These are phyloP conservation scores for Yamadazyma laniorum DNA, from an alignment of 805 yeast species.

Conservation along the genomic window DNA sequence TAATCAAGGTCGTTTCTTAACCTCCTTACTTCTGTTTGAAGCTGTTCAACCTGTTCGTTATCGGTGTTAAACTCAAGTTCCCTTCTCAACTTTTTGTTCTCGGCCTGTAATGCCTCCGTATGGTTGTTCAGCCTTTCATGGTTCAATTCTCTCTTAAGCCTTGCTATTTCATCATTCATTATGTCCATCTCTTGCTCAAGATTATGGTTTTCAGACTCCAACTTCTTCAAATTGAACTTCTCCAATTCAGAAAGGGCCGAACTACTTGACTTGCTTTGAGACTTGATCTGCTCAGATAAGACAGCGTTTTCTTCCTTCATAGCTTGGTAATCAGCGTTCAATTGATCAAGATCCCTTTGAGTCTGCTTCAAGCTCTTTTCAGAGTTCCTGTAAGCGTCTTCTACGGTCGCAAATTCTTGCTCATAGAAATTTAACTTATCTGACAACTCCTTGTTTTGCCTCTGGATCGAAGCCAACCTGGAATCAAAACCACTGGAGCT, in stretches of 20 bases:
- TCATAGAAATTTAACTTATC: constrained; percentile 29
- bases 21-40: constrained; percentile 9
- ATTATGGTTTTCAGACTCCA: constrained; percentile 22
- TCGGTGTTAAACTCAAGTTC: constrained; percentile 10
- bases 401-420: constrained; percentile 24
- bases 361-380: constrained; percentile 25
- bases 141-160: constrained; percentile 36
- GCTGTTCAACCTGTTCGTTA: constrained; percentile 9
- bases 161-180: constrained; percentile 34
- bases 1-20: constrained; percentile 9
- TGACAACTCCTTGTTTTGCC: constrained; percentile 21
- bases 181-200: constrained; percentile 29
- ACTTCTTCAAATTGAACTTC: constrained; percentile 18
- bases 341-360: constrained; percentile 15
- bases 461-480: constrained; percentile 13
- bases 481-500: constrained; percentile 14
- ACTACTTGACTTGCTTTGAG: constrained; percentile 5
- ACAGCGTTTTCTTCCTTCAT: constrained; percentile 30
- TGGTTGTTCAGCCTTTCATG: constrained; percentile 21
- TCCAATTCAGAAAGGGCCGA: constrained; percentile 24
- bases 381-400: constrained; percentile 22
- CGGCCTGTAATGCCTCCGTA: constrained; percentile 10
- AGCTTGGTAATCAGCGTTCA: constrained; percentile 19
- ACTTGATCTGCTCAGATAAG: constrained; percentile 20
- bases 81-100: constrained; percentile 12